A percentile compares a stretch with the other conserved stretches of the same genome.
Evolutionary conservation across 495 filamentous ascomycete species (phyloP).

Genomic region (Daldinia childiae): DNA sequence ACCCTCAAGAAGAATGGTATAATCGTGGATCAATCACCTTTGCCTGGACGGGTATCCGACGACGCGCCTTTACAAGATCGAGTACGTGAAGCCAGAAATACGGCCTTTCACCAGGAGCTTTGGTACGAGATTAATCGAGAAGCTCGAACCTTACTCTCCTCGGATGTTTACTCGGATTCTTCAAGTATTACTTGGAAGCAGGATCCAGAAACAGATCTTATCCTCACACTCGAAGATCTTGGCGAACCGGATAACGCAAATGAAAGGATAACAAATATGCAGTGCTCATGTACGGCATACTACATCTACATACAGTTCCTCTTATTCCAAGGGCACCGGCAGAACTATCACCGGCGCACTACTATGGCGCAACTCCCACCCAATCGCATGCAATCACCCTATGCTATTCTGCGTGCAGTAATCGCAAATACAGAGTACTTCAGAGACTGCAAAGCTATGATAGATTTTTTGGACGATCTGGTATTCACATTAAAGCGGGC

Average conservation of each 20-base stretch:
- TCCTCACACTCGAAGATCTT: slow-evolving; percentile 73
- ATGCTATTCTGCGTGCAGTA: slow-evolving; percentile 45
- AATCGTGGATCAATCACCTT: slow-evolving; percentile 63
- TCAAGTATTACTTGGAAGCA: slow-evolving; percentile 67
- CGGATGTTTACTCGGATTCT: slow-evolving; percentile 69
- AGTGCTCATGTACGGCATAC: slow-evolving; percentile 49
- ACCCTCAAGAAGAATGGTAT: slow-evolving; percentile 55
- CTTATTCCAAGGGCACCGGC: slow-evolving; percentile 75
- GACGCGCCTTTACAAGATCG: slow-evolving; percentile 63
- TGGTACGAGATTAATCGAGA: slow-evolving; percentile 91
- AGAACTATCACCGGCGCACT: slow-evolving; percentile 70
- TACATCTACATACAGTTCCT: slow-evolving; percentile 70
- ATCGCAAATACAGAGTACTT: slow-evolving; percentile 43
- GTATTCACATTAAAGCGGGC: slow-evolving; percentile 34
- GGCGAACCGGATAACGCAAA: slow-evolving; percentile 54
- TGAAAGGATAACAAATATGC: slow-evolving; percentile 61
- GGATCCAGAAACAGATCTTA: slow-evolving; percentile 60
- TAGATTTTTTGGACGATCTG: slow-evolving; percentile 38
- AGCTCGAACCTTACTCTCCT: slow-evolving; percentile 71
- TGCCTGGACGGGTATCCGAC: slow-evolving; percentile 52
- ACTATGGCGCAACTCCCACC: slow-evolving; percentile 68
- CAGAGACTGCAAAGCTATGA: slow-evolving; percentile 26
- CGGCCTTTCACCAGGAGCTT: slow-evolving; percentile 90
- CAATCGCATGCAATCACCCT: slow-evolving; percentile 44
- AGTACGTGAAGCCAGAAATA: slow-evolving; percentile 85